Conservation (phyloP, 768 basidiomycete genomes). For the Amanita muscaria region DNA sequence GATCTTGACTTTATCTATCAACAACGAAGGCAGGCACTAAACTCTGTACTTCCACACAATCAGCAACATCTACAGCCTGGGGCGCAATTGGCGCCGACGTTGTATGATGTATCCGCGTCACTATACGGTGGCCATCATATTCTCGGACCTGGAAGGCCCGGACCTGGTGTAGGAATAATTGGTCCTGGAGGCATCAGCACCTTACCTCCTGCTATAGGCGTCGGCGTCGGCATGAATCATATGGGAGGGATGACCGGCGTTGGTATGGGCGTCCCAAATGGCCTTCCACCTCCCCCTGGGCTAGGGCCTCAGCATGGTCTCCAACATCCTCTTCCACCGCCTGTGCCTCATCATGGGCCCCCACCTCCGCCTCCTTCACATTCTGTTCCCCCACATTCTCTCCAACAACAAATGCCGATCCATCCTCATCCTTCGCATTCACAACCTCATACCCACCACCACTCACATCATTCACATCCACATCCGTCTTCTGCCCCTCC, state of each 20-base stretch:
- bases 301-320: slow-evolving; percentile 1
- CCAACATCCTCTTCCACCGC: not conserved
- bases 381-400: not conserved
- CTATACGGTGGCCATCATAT: slow-evolving; percentile 5
- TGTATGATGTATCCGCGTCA: slow-evolving; percentile 6
- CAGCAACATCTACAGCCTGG: not conserved
- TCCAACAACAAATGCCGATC: slow-evolving; percentile 12
- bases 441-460: slow-evolving; percentile 4
- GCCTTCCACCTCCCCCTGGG: not conserved
- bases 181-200: slow-evolving; percentile 8
- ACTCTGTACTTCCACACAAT: not conserved
- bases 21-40: slow-evolving; percentile 21
- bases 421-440: not conserved
- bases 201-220: slow-evolving; percentile 1
- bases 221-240: slow-evolving; percentile 3
- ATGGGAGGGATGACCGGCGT: slow-evolving; percentile 2
- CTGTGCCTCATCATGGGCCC: not conserved
- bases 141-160: slow-evolving; percentile 2
- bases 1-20: slow-evolving; percentile 51
- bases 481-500: not conserved
- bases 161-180: slow-evolving; percentile 5
- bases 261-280: slow-evolving; percentile 13
- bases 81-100: slow-evolving; percentile 5
- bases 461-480: no score
- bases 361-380: slow-evolving; percentile 2